Base-by-base conservation (phyloP, 257 asterid genomes). In the Ajuga chamaepitys region DNA sequence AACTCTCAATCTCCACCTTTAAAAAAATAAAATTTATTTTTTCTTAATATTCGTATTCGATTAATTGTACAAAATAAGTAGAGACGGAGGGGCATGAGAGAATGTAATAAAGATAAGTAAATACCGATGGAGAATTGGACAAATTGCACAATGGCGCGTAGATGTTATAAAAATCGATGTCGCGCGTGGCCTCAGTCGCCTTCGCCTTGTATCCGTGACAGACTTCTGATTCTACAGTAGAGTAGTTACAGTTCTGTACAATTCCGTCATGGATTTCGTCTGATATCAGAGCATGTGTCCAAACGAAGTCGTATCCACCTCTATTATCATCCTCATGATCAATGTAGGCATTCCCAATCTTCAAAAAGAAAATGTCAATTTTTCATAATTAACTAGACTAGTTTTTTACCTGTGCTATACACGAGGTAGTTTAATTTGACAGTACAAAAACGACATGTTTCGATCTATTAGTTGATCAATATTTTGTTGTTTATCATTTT, bases 291-390 rank as follows among this genome's bases (percentile, higher is more conserved):
- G 92, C 89, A 5, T 71, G 73, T 0, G 84, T 63, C 97, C 97
- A 89, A 11, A 55, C 18, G 61, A 73, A 78, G 34, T 89, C 93
- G 17, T 47, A 76, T 11, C n/a, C 21, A 7, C 95, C 97, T 0
- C 4, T 17, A 58, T 5, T 24, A 21, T 57, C 28, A 58, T 81
- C 86, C 1, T 53, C 6, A 14, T 24, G 20, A 30, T 89, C 93
- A 0, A 78, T 50, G 1, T 73, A 67, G 0, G 89, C 88, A 53
- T 86, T 89, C 17, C 95, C 97, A 14, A 87, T 80, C 94, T 89
- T 74, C 47, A 68, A 9, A 65, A 60, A 13, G 55, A 56, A 1
- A 30, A 30, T 4, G 0, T 30, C 37, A 30, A 30, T 30, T 30
- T 30, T 4, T n/a, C n/a, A n/a, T n/a, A n/a, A n/a, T n/a, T n/a